Conservation (phyloP, 306 rosid species). For the Hippophae tibetana region DNA sequence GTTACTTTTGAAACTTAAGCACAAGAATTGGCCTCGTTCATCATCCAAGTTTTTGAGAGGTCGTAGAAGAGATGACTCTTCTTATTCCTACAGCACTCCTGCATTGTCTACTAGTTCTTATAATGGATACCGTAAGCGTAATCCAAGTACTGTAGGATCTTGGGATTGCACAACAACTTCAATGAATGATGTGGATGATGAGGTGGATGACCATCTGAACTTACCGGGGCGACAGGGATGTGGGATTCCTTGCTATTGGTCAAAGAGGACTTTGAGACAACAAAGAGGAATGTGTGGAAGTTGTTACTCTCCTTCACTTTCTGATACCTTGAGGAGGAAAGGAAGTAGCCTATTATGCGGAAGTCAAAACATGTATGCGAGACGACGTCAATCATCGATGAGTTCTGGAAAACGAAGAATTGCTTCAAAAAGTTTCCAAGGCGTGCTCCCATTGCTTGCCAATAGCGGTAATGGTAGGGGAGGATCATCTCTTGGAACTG, state of each 20-base stretch:
- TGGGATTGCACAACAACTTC: constrained; percentile 88
- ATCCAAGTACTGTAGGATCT: constrained; percentile 87
- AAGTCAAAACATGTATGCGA: constrained; percentile 47
- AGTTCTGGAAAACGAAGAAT: constrained; percentile 45
- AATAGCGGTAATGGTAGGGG: constrained; percentile 51
- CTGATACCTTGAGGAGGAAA: constrained; percentile 78
- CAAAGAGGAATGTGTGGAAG: constrained; percentile 55
- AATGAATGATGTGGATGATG: constrained; percentile 64
- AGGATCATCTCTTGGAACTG: constrained; percentile 78
- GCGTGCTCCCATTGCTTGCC: constrained; percentile 71
- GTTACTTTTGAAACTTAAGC: constrained; percentile 53
- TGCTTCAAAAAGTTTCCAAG: constrained; percentile 56
- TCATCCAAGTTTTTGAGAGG: constrained; percentile 43
- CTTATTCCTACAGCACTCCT: constrained; percentile 83
- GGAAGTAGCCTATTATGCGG: constrained; percentile 78
- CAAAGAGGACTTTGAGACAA: constrained; percentile 57
- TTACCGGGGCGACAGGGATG: constrained; percentile 80
- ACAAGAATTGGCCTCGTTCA: constrained; percentile 49
- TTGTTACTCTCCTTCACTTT: constrained; percentile 83
- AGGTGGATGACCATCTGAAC: constrained; percentile 60
- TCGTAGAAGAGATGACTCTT: constrained; percentile 63
- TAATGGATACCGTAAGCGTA: constrained; percentile 41
- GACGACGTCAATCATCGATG: constrained; percentile 35
- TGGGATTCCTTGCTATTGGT: constrained; percentile 96
- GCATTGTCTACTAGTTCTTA: constrained; percentile 89